Evolutionary conservation across 257 asterid species (phyloP).

Genomic region (Asclepias syriaca): DNA sequence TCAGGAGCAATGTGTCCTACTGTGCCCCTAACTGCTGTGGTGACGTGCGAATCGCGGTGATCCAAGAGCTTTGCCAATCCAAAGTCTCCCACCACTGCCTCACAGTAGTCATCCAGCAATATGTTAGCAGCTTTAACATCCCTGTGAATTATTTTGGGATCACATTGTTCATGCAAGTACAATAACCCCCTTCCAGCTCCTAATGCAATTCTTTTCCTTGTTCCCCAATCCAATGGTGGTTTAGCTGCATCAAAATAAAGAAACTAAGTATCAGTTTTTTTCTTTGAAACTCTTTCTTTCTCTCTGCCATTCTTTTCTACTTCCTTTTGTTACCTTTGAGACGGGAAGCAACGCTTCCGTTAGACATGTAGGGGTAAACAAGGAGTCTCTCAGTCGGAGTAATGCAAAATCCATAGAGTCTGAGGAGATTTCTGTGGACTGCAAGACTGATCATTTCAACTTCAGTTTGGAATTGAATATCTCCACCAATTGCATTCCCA

Average conservation of each 20-base stretch:
- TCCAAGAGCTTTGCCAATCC: conserved; percentile 96
- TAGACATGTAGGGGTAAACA: conserved; percentile 89
- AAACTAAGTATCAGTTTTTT: background rate
- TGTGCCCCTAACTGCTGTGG: conserved; percentile 97
- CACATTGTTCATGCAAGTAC: conserved; percentile 93
- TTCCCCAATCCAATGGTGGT: conserved; percentile 82
- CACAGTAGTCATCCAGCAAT: conserved; percentile 79
- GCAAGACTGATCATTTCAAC: conserved; percentile 94
- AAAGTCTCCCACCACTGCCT: conserved; percentile 93
- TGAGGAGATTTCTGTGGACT: conserved; percentile 81
- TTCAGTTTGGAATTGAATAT: conserved; percentile 88
- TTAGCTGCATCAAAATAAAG: conserved; percentile 41
- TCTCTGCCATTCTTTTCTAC: background rate
- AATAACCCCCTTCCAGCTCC: conserved; percentile 96
- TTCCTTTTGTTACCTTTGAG: conserved; percentile 55
- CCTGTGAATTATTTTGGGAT: conserved; percentile 92
- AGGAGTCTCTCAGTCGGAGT: conserved; percentile 74
- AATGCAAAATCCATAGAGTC: conserved; percentile 73
- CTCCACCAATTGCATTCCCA: conserved; percentile 67
- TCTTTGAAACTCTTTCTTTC: too few species aligned
- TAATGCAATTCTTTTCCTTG: conserved; percentile 72
- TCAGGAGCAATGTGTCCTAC: conserved; percentile 97
- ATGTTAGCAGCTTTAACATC: conserved; percentile 99
- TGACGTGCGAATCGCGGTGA: conserved; percentile 82
- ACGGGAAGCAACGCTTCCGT: conserved; percentile 92